Percentiles rank a stretch among this genome's conserved stretches.
Evolutionary conservation across 1,284 basidiomycete species (phyloP).

Genomic region (Trichosporon inkin): DNA sequence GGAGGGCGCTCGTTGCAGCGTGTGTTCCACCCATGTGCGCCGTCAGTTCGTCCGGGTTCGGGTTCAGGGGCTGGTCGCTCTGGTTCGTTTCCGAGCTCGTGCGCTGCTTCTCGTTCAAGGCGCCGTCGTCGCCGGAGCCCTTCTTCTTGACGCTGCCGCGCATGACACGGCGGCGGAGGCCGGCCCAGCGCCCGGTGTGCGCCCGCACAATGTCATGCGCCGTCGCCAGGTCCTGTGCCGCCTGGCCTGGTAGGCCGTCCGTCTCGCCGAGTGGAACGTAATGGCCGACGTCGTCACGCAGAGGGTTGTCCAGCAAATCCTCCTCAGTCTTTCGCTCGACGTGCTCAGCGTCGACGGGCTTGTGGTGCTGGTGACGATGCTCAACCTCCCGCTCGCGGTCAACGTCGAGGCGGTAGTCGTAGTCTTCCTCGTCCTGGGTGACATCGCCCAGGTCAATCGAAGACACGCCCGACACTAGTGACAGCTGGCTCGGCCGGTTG

Average conservation of each 20-base stretch:
- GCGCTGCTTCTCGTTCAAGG: background rate
- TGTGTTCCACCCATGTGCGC: background rate
- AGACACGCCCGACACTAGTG: constrained; percentile 6
- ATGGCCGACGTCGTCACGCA: constrained; percentile 36
- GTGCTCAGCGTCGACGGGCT: background rate
- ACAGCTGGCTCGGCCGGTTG: background rate
- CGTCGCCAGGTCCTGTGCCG: constrained; percentile 26
- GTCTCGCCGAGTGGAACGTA: constrained; percentile 51
- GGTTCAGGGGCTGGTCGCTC: background rate
- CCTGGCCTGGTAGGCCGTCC: constrained; percentile 48
- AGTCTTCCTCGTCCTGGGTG: constrained; percentile 36
- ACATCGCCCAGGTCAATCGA: constrained; percentile 12
- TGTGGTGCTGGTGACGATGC: constrained; percentile 26
- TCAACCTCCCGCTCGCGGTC: background rate
- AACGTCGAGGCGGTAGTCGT: constrained; percentile 47
- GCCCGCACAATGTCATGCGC: constrained; percentile 49
- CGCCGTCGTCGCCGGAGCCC: background rate
- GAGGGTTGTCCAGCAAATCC: constrained; percentile 21
- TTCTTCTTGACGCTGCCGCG: constrained; percentile 9
- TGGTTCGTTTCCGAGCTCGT: background rate
- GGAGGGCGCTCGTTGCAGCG: background rate
- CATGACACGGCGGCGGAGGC: constrained; percentile 41
- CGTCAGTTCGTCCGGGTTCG: background rate
- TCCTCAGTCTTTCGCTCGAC: constrained; percentile 13
- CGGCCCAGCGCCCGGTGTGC: constrained; percentile 48